These are phyloP conservation scores for Diutina mesorugosa DNA, from an alignment of 1,139 yeast genomes.

Conservation along the genomic window DNA sequence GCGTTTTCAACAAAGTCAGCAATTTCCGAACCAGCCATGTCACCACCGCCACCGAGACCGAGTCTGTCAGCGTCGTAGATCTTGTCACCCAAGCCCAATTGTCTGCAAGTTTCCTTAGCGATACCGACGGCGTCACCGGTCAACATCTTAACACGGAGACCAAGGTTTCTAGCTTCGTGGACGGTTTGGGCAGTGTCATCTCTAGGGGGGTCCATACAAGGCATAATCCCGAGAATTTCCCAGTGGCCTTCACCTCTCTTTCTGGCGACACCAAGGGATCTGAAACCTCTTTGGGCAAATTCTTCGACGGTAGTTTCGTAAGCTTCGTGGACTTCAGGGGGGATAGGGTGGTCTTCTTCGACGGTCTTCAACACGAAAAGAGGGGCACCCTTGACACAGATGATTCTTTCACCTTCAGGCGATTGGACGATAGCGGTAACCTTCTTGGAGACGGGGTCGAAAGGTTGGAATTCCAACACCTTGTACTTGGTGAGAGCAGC, in stretches of 20 bases:
- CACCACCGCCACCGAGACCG: slow-evolving; percentile 94
- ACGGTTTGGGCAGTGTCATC: slow-evolving; percentile 96
- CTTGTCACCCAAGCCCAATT: slow-evolving; percentile 93
- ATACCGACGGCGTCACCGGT: slow-evolving; percentile 99
- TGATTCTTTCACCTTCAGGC: slow-evolving; percentile 91
- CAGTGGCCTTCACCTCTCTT: slow-evolving; percentile 99
- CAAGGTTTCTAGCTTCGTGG: slow-evolving; percentile 82
- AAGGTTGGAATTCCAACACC: slow-evolving; percentile 92
- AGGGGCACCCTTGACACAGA: slow-evolving; percentile 98
- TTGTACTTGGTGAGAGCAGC: slow-evolving; percentile 91
- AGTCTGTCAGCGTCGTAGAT: slow-evolving; percentile 94
- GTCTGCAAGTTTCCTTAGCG: slow-evolving; percentile 97
- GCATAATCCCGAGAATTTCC: slow-evolving; percentile 97
- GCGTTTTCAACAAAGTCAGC: slow-evolving; percentile 94
- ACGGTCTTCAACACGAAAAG: slow-evolving; percentile 88
- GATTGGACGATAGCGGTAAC: slow-evolving; percentile 91
- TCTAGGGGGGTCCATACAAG: slow-evolving; percentile 99
- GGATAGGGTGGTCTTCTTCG: slow-evolving; percentile 92
- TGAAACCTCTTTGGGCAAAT: slow-evolving; percentile 97
- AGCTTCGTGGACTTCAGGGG: slow-evolving; percentile 90
- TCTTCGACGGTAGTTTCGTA: slow-evolving; percentile 96
- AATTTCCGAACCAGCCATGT: slow-evolving; percentile 92
- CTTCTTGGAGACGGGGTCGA: slow-evolving; percentile 95
- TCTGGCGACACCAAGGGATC: slow-evolving; percentile 97
- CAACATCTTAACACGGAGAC: slow-evolving; percentile 94